These are phyloP conservation scores for Ganoderma lingzhi DNA, from an alignment of 1,284 basidiomycete species.

Conservation along the genomic window DNA sequence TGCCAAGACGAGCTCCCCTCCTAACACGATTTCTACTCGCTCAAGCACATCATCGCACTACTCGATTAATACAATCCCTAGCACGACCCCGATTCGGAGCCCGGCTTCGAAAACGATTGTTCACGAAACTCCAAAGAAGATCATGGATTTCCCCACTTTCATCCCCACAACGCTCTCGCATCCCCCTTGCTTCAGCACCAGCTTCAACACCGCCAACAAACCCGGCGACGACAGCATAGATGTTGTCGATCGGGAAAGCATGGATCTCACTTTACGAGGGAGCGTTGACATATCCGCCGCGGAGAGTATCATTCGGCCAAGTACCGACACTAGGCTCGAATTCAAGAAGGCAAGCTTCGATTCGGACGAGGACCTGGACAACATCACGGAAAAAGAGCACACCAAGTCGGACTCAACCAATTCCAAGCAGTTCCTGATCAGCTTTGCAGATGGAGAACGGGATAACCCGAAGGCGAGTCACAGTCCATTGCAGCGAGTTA, in stretches of 20 bases:
- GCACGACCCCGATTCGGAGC: not conserved
- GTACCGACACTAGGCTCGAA: slow-evolving; percentile 4
- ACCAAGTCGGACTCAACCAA: not conserved
- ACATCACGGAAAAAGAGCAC: not conserved
- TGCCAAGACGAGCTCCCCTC: not conserved
- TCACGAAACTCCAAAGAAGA: slow-evolving; percentile 1
- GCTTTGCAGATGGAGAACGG: slow-evolving; percentile 8
- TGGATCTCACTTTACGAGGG: not conserved
- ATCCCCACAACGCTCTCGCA: not conserved
- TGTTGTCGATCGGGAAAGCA: not conserved
- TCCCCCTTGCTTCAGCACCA: not conserved
- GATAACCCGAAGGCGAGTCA: slow-evolving; percentile 16
- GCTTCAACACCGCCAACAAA: not conserved
- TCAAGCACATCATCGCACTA: slow-evolving; percentile 4
- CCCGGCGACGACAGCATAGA: not conserved
- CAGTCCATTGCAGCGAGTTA: not conserved
- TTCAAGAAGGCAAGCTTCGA: not conserved
- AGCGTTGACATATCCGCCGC: not conserved
- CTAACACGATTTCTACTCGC: not conserved
- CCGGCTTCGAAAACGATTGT: not conserved
- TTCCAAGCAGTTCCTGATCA: not conserved
- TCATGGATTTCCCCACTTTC: slow-evolving; percentile 1
- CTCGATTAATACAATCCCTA: not conserved
- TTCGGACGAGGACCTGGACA: not conserved
- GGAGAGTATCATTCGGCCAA: not conserved